Percentiles rank a stretch among this genome's conserved stretches.
Evolutionary conservation across 768 basidiomycete genomes (phyloP).

Genomic region (Tylopilus intermedius): DNA sequence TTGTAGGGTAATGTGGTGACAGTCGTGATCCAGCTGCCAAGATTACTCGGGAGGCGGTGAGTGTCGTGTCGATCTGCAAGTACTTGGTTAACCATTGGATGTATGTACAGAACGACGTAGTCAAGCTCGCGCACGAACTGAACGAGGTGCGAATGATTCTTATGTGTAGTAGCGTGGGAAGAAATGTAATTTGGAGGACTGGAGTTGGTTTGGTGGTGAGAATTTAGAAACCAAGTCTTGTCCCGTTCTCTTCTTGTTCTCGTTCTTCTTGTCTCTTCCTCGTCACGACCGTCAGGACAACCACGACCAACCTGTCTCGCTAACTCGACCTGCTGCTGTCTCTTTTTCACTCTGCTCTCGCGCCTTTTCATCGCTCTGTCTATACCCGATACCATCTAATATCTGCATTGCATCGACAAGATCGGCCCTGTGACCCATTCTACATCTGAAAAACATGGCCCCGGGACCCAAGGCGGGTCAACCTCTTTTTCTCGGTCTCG

Average conservation of each 20-base stretch:
- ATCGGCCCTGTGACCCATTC: not conserved
- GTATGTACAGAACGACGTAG: constrained; percentile 40
- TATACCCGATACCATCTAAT: constrained; percentile 21
- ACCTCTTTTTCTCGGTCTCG: constrained; percentile 78
- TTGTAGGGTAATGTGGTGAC: constrained; percentile 40
- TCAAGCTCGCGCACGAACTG: constrained; percentile 48
- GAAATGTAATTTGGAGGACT: constrained; percentile 15
- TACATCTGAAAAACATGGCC: constrained; percentile 24
- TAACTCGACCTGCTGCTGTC: constrained; percentile 2
- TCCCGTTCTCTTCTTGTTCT: constrained; percentile 9
- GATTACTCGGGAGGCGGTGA: constrained; percentile 41
- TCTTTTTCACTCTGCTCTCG: constrained; percentile 11
- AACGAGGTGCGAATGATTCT: constrained; percentile 30
- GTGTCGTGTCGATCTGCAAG: constrained; percentile 13
- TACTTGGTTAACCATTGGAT: not conserved
- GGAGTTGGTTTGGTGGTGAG: constrained; percentile 12
- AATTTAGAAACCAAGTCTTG: constrained; percentile 15
- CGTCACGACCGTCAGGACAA: constrained; percentile 27
- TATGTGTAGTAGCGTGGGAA: constrained; percentile 27
- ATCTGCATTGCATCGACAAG: not conserved
- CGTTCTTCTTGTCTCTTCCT: constrained; percentile 11
- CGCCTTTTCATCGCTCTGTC: constrained; percentile 10
- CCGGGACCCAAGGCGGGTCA: constrained; percentile 37
- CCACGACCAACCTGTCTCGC: constrained; percentile 10
- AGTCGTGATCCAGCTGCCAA: constrained; percentile 45